A percentile compares a stretch with the other conserved stretches of the same genome.
Conservation (phyloP, 2,329 filamentous ascomycete genomes). For the Cladosporium phlei region DNA sequence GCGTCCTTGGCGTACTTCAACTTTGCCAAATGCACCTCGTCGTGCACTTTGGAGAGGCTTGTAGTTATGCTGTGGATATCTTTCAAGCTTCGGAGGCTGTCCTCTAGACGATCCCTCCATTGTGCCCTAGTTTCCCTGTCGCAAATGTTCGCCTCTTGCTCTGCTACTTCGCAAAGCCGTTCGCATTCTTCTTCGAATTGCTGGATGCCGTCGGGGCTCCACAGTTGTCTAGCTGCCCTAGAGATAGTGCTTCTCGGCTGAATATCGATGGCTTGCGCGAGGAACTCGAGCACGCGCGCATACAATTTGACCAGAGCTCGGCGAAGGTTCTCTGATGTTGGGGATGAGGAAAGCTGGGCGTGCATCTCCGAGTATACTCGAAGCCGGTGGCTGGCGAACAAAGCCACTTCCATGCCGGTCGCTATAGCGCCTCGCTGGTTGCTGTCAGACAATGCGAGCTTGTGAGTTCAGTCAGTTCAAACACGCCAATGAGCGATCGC, state of each 20-base stretch:
- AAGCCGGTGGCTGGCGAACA: constrained; percentile 11
- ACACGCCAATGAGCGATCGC: too few species aligned
- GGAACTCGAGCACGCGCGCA: constrained; percentile 1
- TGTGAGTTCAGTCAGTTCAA: neutral
- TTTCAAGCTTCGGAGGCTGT: constrained; percentile 1
- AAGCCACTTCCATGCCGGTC: constrained; percentile 5
- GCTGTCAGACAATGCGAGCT: constrained; percentile 6
- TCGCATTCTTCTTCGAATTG: neutral
- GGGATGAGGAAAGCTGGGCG: neutral
- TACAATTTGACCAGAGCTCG: constrained; percentile 2
- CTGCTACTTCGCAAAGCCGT: neutral
- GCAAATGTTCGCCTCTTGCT: constrained; percentile 10
- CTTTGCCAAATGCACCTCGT: neutral
- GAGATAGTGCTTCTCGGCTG: neutral
- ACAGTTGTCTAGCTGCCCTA: neutral
- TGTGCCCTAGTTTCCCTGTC: neutral
- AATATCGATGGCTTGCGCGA: constrained; percentile 2
- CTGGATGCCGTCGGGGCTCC: neutral
- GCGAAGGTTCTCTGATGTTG: neutral
- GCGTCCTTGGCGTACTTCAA: constrained; percentile 17
- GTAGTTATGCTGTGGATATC: constrained; percentile 1
- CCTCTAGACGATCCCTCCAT: neutral
- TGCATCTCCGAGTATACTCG: constrained; percentile 9
- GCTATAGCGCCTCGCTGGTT: neutral
- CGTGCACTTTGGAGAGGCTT: neutral